A percentile compares a stretch with the other conserved stretches of the same genome.
phyloP scores from a whole-genome alignment of 768 basidiomycete genomes.

The Mrakia hoshinonis region DNA sequence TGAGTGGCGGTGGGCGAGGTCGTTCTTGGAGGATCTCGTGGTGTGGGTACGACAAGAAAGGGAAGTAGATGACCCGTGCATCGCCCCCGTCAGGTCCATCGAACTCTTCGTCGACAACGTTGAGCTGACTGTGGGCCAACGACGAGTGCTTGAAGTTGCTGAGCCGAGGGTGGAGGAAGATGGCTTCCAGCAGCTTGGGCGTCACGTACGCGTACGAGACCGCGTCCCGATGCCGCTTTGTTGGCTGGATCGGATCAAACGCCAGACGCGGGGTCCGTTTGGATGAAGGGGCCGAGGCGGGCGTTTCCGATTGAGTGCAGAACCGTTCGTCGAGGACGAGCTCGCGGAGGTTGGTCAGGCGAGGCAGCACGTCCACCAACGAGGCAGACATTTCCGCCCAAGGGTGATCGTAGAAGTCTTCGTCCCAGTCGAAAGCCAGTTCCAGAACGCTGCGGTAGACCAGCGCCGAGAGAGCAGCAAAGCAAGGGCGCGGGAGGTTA shows the following conservation, averaged over 20 bases:
- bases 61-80: neutral
- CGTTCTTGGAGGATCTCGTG: neutral
- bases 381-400: neutral
- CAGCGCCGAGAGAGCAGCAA: neutral
- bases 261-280: neutral
- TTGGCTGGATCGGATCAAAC: neutral
- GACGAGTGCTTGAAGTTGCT: neutral
- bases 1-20: neutral
- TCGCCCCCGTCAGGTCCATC: neutral
- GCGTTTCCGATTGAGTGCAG: neutral
- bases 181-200: neutral
- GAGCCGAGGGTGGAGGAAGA: neutral
- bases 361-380: neutral
- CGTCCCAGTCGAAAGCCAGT: slow-evolving; percentile 11
- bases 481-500: neutral
- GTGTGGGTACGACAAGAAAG: neutral
- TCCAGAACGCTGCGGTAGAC: neutral
- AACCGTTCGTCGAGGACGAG: neutral
- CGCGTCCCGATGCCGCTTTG: neutral
- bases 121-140: neutral
- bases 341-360: slow-evolving; percentile 3
- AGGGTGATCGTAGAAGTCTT: neutral
- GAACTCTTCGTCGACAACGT: neutral
- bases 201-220: neutral
- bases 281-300: neutral